These are phyloP conservation scores for Wickerhamomyces chambardii DNA, from an alignment of 805 yeast species.

Conservation along the genomic window DNA sequence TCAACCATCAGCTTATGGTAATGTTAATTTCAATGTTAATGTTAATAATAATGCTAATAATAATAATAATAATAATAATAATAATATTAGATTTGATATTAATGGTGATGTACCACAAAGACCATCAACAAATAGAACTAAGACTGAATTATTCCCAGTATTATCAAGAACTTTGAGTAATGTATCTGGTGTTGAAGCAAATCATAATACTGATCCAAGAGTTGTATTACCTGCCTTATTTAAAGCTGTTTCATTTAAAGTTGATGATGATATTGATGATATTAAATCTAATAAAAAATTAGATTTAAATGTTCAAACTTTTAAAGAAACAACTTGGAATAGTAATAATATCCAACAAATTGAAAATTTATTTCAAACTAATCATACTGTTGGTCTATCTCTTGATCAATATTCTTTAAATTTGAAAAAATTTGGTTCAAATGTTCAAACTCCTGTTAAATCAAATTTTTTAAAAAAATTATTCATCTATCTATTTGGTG, in stretches of 20 bases:
- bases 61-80: slow-evolving; percentile 4
- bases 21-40: slow-evolving; percentile 28
- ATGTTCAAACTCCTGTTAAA: slow-evolving; percentile 29
- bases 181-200: neutral
- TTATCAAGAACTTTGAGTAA: no score
- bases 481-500: slow-evolving; percentile 35
- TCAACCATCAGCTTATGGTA: slow-evolving; percentile 27
- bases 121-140: no score
- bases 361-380: slow-evolving; percentile 15
- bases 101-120: no score
- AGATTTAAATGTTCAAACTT: slow-evolving; percentile 12
- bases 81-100: no score
- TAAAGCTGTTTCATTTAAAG: slow-evolving; percentile 27
- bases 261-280: slow-evolving; percentile 16
- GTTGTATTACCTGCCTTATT: slow-evolving; percentile 26
- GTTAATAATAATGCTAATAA: slow-evolving; percentile 6
- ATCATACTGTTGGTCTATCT: slow-evolving; percentile 17
- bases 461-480: slow-evolving; percentile 22
- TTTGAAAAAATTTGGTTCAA: slow-evolving; percentile 21
- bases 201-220: slow-evolving; percentile 15
- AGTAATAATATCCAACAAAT: slow-evolving; percentile 16
- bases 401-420: slow-evolving; percentile 2
- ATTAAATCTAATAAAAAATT: slow-evolving; percentile 5
- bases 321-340: slow-evolving; percentile 23
- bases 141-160: neutral